Evolutionary conservation across 371 early-diverging fungal species (phyloP), one percentile per base, ranked within the genome.

Genomic region (Mucor irregularis): DNA sequence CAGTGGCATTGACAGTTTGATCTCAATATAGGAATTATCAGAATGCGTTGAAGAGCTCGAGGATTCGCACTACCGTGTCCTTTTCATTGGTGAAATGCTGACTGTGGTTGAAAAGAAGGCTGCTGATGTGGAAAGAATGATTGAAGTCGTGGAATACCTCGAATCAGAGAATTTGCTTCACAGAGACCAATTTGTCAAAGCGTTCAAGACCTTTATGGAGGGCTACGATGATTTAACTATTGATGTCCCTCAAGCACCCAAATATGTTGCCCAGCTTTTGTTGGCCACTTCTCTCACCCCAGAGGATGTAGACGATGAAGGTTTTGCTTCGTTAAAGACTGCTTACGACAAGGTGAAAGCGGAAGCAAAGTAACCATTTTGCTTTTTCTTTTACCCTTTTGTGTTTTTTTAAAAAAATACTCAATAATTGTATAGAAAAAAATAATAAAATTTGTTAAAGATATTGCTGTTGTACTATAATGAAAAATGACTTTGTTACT

Each of bases 161-260:
- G 24, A 68, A 5, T 44, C 68, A 1, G 80, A 81, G 29, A 62
- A 71, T 14, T 42, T 78, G 28, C 47, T 84, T 22, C 53, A 67
- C 13, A 67, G 59, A 24, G 75, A 71, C 13, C 48, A 64, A 14
- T 77, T 65, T 37, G 62, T 77, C 38, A 66, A 68, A 24, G 92
- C 87, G 4, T 81, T 93, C 33, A 69, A 77, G 24, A 74, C 72
- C 17, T 82, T 84, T 34, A 76, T 85, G 62, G 88, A 85, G 61
- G 60, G 68, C 39, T 75, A 92, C 48, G 88, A 90, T 44, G 96
- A 95, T 67, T 74, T 90, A 47, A 80, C 84, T 2, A 82, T 86
- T 45, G 96, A 96, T 78, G 87, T 89, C 1, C 96, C 96, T 30
- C 81, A 84, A 47, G 89, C 86, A 14, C 87, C 78, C 64, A 81